Evolutionary conservation across 352 stramenopile genomes (phyloP).

Genomic region (Stephanocyclus meneghinianus): DNA sequence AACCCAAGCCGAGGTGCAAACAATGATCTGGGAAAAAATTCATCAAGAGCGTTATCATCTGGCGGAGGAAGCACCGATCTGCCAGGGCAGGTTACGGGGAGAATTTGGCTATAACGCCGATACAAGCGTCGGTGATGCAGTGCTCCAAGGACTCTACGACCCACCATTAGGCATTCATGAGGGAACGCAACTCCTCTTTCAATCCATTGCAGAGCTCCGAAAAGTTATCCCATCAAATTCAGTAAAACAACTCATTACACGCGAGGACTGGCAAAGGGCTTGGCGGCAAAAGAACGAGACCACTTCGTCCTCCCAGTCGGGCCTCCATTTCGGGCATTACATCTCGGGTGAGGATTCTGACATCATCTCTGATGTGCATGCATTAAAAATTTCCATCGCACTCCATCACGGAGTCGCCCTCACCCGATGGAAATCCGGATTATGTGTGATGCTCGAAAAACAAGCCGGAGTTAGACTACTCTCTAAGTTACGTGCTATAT

Average conservation of each 20-base stretch:
- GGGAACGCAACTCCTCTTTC: constrained; percentile 7
- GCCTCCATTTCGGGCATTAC: constrained; percentile 50
- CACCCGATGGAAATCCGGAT: constrained; percentile 21
- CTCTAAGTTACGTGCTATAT: constrained; percentile 27
- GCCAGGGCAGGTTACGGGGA: constrained; percentile 15
- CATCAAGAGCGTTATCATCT: constrained; percentile 20
- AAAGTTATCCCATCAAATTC: constrained; percentile 10
- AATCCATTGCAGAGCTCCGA: constrained; percentile 12
- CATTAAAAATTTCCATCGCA: constrained; percentile 21
- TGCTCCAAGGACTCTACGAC: constrained; percentile 18
- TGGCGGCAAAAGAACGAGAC: constrained; percentile 35
- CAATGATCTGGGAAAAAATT: constrained; percentile 16
- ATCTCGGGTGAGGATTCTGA: constrained; percentile 26
- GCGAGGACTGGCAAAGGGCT: background rate
- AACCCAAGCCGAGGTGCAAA: constrained; percentile 6
- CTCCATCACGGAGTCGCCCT: constrained; percentile 19
- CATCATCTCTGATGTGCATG: constrained; percentile 32
- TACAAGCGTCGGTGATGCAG: background rate
- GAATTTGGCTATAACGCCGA: constrained; percentile 25
- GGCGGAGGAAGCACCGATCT: constrained; percentile 27
- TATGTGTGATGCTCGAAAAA: constrained; percentile 54
- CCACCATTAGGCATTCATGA: background rate
- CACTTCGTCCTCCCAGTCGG: constrained; percentile 47
- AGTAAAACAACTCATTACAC: background rate
- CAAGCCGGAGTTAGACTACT: constrained; percentile 24